phyloP scores from a whole-genome alignment of 208 protist genomes.

The Leishmania tropica region DNA sequence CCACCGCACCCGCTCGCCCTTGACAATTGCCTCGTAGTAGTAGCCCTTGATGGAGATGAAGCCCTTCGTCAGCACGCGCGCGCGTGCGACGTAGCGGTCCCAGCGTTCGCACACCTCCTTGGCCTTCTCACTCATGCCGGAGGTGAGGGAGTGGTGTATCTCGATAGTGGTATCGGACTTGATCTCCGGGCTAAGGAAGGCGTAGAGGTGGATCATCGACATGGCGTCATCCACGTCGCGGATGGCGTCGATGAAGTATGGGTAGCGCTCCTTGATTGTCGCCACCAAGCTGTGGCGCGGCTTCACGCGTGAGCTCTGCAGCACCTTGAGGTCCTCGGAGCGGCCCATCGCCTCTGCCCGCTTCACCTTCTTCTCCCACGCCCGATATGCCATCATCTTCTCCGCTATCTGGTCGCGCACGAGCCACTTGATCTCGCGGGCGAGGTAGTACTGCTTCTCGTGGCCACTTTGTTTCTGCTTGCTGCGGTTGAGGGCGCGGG shows the following conservation, averaged over 20 bases:
- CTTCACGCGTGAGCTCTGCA: conserved; percentile 64
- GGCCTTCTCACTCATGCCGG: conserved; percentile 78
- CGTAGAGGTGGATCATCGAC: conserved; percentile 96
- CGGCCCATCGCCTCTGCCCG: conserved; percentile 85
- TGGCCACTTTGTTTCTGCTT: conserved; percentile 94
- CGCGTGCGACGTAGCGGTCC: conserved; percentile 84
- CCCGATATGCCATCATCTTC: conserved; percentile 95
- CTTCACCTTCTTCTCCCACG: conserved; percentile 94
- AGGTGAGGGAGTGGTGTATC: conserved; percentile 78
- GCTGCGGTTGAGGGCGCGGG: conserved; percentile 95
- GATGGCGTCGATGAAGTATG: conserved; percentile 97
- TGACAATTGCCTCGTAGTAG: conserved; percentile 98
- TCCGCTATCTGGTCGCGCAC: conserved; percentile 95
- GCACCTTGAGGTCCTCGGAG: conserved; percentile 68
- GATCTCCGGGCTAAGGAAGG: conserved; percentile 85
- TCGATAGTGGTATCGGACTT: conserved; percentile 74
- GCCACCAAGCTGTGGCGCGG: conserved; percentile 94
- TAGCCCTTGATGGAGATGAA: conserved; percentile 99
- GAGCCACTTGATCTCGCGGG: conserved; percentile 98
- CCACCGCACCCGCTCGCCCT: conserved; percentile 96
- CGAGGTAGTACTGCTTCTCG: conserved; percentile 98
- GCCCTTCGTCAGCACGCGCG: conserved; percentile 89
- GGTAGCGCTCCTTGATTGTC: conserved; percentile 97
- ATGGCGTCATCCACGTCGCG: conserved; percentile 97
- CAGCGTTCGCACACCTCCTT: conserved; percentile 74